Base-by-base conservation (phyloP, 2,329 filamentous ascomycete genomes). In the Orbilia blumenaviensis region DNA sequence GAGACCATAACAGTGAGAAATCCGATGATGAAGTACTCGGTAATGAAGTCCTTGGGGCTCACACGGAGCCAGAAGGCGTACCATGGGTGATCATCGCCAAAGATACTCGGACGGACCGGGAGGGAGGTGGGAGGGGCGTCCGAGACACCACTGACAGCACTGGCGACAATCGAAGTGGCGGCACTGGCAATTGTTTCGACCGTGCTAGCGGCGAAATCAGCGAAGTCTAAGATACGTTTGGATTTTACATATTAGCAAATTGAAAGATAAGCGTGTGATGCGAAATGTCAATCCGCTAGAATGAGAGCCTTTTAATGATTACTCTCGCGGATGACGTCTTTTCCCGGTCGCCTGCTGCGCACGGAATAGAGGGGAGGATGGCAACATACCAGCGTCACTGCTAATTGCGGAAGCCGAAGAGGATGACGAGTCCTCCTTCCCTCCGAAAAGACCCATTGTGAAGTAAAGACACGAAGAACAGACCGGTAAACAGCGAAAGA, bases 61-160 rank as follows among this genome's bases (percentile, higher is more conserved):
- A 94, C 90, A 81, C 95, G 93, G 87, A 98, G 94, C 87, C 96
- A 95, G 77, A 98, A 86, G 68, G 93, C 93, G 85, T 98, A 99
- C 95, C 95, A 99, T 4, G 79, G 79, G 27, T 72, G 58, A 54
- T 62, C 52, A 46, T 77, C 66, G 18, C 66, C 73, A 27, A 72
- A 77, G 32, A 77, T 61, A 34, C 66, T 58, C 14, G 67, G 63
- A 14, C 58, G 46, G 14, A 66, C 60, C 14, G 67, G 66, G 8
- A 60, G 44, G 9, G 66, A 62, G 6, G 73, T 77, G 3, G 61
- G 36, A 27, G 29, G 29, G 23, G 62, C 86, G 92, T 93, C 61
- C 93, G 97, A 83, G 91, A 86, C 85, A 46, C 82, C 83, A 48
- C 86, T 86, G 52, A 84, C 83, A 48, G 85, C 85, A 75, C 87